Percentiles rank a stretch among this genome's conserved stretches.
These are phyloP conservation scores for Linnemannia elongata DNA, from an alignment of 192 early-diverging fungal species.

Conservation along the genomic window DNA sequence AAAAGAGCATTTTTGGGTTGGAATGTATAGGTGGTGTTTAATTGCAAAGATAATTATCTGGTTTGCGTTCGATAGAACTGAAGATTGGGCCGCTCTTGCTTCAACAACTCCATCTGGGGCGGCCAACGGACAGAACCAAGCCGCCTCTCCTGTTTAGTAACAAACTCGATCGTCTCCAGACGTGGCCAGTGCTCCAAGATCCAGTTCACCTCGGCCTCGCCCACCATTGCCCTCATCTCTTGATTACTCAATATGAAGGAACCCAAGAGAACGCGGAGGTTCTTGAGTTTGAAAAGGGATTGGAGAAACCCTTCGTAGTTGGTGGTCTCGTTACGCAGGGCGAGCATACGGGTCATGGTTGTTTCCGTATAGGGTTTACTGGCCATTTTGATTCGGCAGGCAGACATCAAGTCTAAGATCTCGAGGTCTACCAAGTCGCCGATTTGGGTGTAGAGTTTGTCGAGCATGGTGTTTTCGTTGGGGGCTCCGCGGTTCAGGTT, in stretches of 20 bases:
- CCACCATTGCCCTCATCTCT: background rate
- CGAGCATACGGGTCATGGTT: background rate
- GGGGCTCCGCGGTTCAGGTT: background rate
- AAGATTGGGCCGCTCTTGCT: background rate
- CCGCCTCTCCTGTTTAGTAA: background rate
- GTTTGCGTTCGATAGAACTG: background rate
- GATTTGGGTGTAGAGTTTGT: background rate
- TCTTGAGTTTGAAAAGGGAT: background rate
- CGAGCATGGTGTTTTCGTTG: background rate
- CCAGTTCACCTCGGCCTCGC: background rate
- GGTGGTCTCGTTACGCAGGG: background rate
- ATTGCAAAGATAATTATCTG: background rate
- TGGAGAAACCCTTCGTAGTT: background rate
- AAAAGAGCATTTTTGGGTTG: background rate
- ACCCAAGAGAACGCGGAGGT: background rate
- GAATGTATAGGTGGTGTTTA: no score
- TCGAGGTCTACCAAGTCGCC: background rate
- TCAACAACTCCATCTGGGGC: background rate
- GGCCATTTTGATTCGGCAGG: background rate
- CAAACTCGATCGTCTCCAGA: background rate
- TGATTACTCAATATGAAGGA: background rate
- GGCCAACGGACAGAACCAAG: background rate
- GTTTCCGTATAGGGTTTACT: background rate
- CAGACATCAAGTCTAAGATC: background rate
- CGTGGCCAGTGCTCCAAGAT: background rate